Conservation (phyloP, 176 grass and related monocot species). For the Puccinellia tenuiflora region DNA sequence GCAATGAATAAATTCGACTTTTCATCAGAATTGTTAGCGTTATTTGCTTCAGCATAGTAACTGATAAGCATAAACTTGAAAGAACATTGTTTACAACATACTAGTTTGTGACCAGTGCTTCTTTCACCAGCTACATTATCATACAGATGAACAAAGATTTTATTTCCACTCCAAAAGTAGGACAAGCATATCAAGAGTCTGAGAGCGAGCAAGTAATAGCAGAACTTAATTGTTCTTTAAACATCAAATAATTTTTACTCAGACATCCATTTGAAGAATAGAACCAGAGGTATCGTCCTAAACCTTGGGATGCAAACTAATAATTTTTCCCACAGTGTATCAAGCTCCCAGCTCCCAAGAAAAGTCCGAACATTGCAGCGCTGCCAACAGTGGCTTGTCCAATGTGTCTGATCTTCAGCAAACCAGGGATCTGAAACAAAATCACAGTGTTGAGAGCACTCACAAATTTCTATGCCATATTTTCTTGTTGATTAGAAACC, state of each 20-base stretch:
- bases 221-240: constrained; percentile 10
- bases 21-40: neutral
- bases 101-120: neutral
- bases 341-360: constrained; percentile 92
- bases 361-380: constrained; percentile 79
- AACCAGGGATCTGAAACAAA: constrained; percentile 64
- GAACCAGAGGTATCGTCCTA: neutral
- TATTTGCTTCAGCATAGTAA: neutral
- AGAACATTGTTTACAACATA: neutral
- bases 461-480: neutral
- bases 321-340: constrained; percentile 93
- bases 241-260: constrained; percentile 15
- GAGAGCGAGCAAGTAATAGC: constrained; percentile 3
- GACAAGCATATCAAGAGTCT: neutral
- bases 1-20: neutral
- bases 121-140: neutral
- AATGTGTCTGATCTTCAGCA: constrained; percentile 92
- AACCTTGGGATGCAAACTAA: constrained; percentile 30
- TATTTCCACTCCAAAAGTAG: constrained; percentile 20
- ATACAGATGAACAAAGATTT: constrained; percentile 8
- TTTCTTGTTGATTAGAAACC: neutral
- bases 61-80: neutral
- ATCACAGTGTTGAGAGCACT: neutral
- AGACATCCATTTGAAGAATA: neutral
- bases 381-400: constrained; percentile 77